Conservation (phyloP, 2,329 filamentous ascomycete species). For the Fusarium brevicatenulatum region DNA sequence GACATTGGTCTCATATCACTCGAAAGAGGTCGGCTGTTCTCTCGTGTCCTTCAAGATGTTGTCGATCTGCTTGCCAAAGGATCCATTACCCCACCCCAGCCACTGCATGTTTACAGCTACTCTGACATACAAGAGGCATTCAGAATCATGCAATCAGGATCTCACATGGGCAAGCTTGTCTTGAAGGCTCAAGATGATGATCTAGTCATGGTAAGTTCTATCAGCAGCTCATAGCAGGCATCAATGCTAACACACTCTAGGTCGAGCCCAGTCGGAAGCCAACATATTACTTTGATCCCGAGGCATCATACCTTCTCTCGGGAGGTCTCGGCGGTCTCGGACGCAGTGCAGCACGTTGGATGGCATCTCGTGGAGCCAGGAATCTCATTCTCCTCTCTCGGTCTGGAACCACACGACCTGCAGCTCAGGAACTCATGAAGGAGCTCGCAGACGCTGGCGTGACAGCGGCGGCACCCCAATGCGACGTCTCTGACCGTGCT, state of each 20-base stretch:
- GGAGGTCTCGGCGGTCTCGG: not conserved
- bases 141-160: not conserved
- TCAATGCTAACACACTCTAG: slow-evolving; percentile 27
- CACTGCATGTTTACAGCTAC: not conserved
- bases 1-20: slow-evolving; percentile 16
- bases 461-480: slow-evolving; percentile 49
- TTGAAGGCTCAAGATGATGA: not conserved
- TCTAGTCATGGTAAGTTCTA: not conserved
- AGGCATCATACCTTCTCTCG: not conserved
- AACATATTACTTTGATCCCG: slow-evolving; percentile 36
- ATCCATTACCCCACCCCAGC: not conserved
- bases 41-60: not conserved
- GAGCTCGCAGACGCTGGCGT: slow-evolving; percentile 37
- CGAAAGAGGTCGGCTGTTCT: not conserved
- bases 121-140: slow-evolving; percentile 5
- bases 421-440: not conserved
- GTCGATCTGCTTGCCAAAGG: not conserved
- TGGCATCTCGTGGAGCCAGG: not conserved
- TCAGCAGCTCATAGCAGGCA: fast-evolving
- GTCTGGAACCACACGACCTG: not conserved
- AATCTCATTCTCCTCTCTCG: not conserved
- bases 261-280: not conserved
- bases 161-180: not conserved
- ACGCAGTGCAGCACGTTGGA: not conserved
- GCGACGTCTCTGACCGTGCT: slow-evolving; percentile 58